Conservation (phyloP, 148 eudicot species). For the Rheum nobile region DNA sequence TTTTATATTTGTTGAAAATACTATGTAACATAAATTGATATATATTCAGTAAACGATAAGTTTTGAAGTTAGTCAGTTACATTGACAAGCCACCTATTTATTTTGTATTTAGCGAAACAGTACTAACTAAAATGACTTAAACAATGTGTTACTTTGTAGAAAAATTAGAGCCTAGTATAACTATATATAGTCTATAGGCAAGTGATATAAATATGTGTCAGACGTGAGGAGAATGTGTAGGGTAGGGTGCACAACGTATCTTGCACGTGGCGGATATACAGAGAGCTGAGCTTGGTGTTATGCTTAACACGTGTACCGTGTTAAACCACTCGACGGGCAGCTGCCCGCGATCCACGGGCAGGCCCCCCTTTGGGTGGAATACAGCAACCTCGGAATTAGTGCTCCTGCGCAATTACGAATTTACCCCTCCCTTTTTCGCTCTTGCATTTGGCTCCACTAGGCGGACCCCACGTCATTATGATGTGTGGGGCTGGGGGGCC, state of each 20-base stretch:
- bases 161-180: too few relatives aligned
- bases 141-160: too few relatives aligned
- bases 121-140: too few relatives aligned
- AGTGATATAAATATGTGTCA: neutral
- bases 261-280: neutral
- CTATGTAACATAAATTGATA: too few relatives aligned
- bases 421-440: neutral
- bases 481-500: conserved; percentile 14
- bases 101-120: too few relatives aligned
- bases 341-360: conserved; percentile 8
- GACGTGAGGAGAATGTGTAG: neutral
- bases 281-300: neutral
- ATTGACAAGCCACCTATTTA: too few relatives aligned
- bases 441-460: neutral
- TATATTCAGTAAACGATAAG: too few relatives aligned
- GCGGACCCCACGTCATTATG: conserved; percentile 9
- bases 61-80: too few relatives aligned
- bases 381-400: conserved; percentile 2
- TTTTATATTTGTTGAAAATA: too few relatives aligned
- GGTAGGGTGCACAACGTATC: neutral
- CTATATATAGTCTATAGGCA: too few relatives aligned
- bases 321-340: neutral
- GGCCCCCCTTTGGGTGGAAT: neutral
- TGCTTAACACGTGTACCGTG: neutral
- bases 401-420: neutral